Evolutionary conservation across 2,329 filamentous ascomycete genomes (phyloP).

Genomic region (Zymoseptoria ardabiliae): DNA sequence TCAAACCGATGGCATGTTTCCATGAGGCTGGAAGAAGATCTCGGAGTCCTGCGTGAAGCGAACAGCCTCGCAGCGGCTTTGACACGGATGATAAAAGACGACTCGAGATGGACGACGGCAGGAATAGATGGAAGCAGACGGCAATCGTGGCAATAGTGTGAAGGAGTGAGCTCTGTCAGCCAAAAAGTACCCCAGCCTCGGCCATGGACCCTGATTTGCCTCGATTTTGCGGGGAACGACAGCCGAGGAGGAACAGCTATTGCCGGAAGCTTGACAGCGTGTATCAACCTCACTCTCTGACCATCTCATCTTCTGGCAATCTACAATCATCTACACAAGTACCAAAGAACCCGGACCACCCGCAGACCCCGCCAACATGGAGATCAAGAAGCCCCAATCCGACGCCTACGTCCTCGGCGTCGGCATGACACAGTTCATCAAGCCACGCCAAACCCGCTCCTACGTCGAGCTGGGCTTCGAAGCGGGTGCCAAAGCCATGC

Average conservation of each 20-base stretch:
- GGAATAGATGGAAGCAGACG: neutral
- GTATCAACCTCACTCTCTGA: neutral
- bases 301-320: neutral
- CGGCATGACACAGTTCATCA: conserved; percentile 99
- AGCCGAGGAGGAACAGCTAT: neutral
- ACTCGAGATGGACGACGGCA: neutral
- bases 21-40: neutral
- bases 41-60: neutral
- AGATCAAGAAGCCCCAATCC: conserved; percentile 29
- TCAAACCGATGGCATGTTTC: neutral
- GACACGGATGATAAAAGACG: neutral
- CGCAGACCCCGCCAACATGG: conserved; percentile 5
- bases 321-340: neutral
- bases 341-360: neutral
- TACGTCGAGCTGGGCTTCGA: conserved; percentile 93
- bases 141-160: neutral
- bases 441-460: conserved; percentile 86
- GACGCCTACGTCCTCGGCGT: conserved; percentile 83
- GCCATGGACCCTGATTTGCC: neutral
- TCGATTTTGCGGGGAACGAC: neutral
- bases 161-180: neutral
- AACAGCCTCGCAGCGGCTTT: neutral
- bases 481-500: conserved; percentile 79
- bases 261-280: neutral
- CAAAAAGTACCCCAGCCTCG: neutral